phyloP scores from a whole-genome alignment of 2,329 filamentous ascomycete species.

The Fusarium sp. region DNA sequence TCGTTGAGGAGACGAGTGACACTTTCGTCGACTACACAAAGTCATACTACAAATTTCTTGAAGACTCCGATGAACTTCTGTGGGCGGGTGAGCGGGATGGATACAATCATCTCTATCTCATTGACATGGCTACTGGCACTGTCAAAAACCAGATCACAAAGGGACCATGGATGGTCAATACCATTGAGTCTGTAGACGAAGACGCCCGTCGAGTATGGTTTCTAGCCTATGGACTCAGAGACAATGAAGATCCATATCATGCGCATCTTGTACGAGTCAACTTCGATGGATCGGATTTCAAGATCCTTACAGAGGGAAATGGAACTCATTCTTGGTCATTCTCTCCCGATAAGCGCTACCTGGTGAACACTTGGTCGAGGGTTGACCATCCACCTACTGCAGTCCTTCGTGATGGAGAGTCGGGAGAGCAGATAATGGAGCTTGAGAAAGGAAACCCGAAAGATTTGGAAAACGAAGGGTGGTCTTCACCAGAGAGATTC shows the following conservation, averaged over 20 bases:
- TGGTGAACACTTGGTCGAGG: conserved; percentile 45
- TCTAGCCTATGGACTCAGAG: conserved; percentile 32
- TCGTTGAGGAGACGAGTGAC: conserved; percentile 43
- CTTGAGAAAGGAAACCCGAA: conserved; percentile 24
- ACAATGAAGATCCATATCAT: conserved; percentile 44
- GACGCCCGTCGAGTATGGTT: conserved; percentile 37
- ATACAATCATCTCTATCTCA: conserved; percentile 46
- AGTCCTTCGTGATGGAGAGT: conserved; percentile 33
- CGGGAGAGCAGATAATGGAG: conserved; percentile 28
- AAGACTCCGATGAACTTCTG: conserved; percentile 38
- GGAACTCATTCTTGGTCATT: conserved; percentile 44
- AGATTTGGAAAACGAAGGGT: conserved; percentile 19
- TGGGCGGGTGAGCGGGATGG: conserved; percentile 48
- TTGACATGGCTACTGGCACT: conserved; percentile 23
- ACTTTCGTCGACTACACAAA: conserved; percentile 46
- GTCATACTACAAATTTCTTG: conserved; percentile 14
- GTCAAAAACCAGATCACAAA: conserved; percentile 43
- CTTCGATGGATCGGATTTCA: conserved; percentile 45
- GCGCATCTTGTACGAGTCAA: conserved; percentile 40
- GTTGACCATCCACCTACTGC: conserved; percentile 39
- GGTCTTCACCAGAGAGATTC: conserved; percentile 42
- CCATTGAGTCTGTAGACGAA: conserved; percentile 39
- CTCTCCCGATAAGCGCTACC: conserved; percentile 36
- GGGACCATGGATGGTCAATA: conserved; percentile 43
- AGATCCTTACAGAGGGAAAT: conserved; percentile 42